Base-by-base conservation (phyloP, 352 stramenopile genomes). In the Pythium rishiriense region DNA sequence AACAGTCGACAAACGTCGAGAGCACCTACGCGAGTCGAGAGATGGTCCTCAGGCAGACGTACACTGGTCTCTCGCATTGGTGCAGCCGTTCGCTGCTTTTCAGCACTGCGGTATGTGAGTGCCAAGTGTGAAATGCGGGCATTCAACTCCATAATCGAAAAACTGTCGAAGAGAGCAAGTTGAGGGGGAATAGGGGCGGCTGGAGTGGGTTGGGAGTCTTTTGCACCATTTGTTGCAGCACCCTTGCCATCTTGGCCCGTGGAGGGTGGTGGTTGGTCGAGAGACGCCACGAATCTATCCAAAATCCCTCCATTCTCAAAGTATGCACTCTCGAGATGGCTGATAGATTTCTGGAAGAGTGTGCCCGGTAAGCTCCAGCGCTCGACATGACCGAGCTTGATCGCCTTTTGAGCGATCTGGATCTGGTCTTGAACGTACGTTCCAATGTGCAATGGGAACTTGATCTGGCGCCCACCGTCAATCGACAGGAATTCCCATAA, bases 131-230 rank as follows among this genome's bases (percentile, higher is more conserved):
- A 90, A 51, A 94, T 89, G 11, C 87, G 79, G 3, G 81, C 76
- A 58, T 96, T 96, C 0, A 94, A 61, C 72, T 96, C 87, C 85
- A 92, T 93, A 45, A 96, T 90, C 31, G 85, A 93, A 55, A 94
- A 96, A 1, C 83, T 72, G 51, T 96, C 87, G 54, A 93, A 96
- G 21, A 96, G 69, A 1, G 81, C 72, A 4, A 96, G 72, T 52
- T 96, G 87, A 0, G 83, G 78, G 19, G 87, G 87, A 29, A 96
- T 83, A 0, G 74, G 74, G 9, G 52, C 46, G 6, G 15, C n/a
- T 1, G n/a, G 6, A 4, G 26, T 51, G 48, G 55, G 8, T 25
- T 22, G 41, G 24, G 31, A 43, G 2, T 58, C 55, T 21, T 60
- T 69, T 2, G 28, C 11, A 4, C 49, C 58, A 39, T 64, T 68